A percentile compares a stretch with the other conserved stretches of the same genome.
phyloP scores from a whole-genome alignment of 192 early-diverging fungal genomes.

The Podila verticillata region DNA sequence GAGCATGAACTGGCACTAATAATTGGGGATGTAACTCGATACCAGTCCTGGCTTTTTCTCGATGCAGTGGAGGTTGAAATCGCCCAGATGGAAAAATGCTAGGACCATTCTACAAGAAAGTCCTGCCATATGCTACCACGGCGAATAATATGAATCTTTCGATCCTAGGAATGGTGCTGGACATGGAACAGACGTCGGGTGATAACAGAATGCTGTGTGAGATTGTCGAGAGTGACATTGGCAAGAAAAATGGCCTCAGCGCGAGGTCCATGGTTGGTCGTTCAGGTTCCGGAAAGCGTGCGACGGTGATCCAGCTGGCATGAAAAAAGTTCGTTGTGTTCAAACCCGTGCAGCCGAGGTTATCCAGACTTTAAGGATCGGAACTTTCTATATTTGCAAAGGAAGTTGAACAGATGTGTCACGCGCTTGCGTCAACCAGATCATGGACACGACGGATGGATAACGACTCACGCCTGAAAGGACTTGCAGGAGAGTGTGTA shows the following conservation, averaged over 20 bases:
- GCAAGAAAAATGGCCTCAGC: conserved; percentile 1
- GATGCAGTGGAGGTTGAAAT: conserved; percentile 14
- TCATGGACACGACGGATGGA: neutral
- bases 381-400: conserved; percentile 29
- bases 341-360: neutral
- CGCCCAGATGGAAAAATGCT: conserved; percentile 25
- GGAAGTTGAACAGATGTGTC: conserved; percentile 25
- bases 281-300: conserved; percentile 47
- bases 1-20: too few species aligned
- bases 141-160: conserved; percentile 13
- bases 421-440: neutral
- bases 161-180: conserved; percentile 38
- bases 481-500: conserved; percentile 18
- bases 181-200: conserved; percentile 20
- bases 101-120: conserved; percentile 26
- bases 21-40: neutral
- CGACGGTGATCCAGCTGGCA: conserved; percentile 28
- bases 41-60: conserved; percentile 8
- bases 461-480: conserved; percentile 8
- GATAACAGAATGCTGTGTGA: conserved; percentile 17
- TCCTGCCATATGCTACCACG: conserved; percentile 20
- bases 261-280: conserved; percentile 35
- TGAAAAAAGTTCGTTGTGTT: conserved; percentile 35
- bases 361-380: conserved; percentile 18
- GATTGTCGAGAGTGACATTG: conserved; percentile 20